Percentiles rank a stretch among this genome's conserved stretches.
Evolutionary conservation across 805 yeast species (phyloP).

Genomic region (Hanseniaspora taiwanica): DNA sequence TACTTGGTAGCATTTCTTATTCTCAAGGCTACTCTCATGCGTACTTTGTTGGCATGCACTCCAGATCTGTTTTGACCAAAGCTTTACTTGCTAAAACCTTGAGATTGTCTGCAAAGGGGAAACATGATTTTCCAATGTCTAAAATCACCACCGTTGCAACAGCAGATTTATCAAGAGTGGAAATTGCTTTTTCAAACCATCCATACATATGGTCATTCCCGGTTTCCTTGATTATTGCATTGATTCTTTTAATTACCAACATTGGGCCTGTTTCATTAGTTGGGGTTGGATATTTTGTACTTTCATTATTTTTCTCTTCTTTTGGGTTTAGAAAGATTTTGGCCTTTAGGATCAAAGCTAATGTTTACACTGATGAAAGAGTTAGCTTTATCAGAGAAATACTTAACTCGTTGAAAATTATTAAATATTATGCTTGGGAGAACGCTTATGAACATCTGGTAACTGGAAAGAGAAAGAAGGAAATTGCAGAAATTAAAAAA

Average conservation of each 20-base stretch:
- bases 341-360: constrained; percentile 41
- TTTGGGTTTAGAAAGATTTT: constrained; percentile 39
- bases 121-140: constrained; percentile 49
- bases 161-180: constrained; percentile 71
- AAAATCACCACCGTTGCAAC: constrained; percentile 67
- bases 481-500: constrained; percentile 45
- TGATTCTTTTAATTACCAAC: constrained; percentile 50
- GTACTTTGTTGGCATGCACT: constrained; percentile 54
- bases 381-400: constrained; percentile 69
- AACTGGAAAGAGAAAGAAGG: constrained; percentile 41
- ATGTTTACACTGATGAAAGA: constrained; percentile 59
- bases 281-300: constrained; percentile 49
- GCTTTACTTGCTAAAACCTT: constrained; percentile 60
- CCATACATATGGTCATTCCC: constrained; percentile 56
- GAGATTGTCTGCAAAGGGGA: constrained; percentile 41
- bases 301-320: constrained; percentile 29
- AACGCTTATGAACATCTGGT: constrained; percentile 53
- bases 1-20: constrained; percentile 33
- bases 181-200: constrained; percentile 58
- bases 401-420: constrained; percentile 62
- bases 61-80: constrained; percentile 57
- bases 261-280: constrained; percentile 63
- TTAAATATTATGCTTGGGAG: constrained; percentile 90
- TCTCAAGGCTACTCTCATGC: constrained; percentile 55
- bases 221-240: constrained; percentile 44